phyloP scores from a whole-genome alignment of 2,329 filamentous ascomycete genomes.

The Chaetomium globosum region DNA sequence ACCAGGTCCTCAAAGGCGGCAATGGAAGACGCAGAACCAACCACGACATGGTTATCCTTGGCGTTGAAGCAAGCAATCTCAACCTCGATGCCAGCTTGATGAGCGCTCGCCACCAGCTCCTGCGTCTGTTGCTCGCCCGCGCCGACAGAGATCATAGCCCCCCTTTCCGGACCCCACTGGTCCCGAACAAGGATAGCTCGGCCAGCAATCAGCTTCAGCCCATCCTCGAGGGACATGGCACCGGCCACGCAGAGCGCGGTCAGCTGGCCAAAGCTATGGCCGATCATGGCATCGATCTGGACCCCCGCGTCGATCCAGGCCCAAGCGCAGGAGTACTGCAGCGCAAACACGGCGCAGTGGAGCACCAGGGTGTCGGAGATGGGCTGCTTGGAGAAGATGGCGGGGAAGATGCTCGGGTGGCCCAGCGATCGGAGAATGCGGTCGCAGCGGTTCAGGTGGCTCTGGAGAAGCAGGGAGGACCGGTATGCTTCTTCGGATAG shows the following conservation, averaged over 20 bases:
- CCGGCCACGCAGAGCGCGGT: too few species aligned
- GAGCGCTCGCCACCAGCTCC: too few species aligned
- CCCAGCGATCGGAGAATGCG: slow-evolving; percentile 28
- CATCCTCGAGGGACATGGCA: too few species aligned
- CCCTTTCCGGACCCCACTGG: slow-evolving; percentile 43
- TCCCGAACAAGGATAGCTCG: slow-evolving; percentile 33
- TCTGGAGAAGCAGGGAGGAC: slow-evolving; percentile 31
- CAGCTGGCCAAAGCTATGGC: too few species aligned
- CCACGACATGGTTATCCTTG: neutral
- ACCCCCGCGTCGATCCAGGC: slow-evolving; percentile 42
- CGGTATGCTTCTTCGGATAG: too few species aligned
- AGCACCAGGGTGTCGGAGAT: slow-evolving; percentile 39
- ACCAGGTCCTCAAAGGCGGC: neutral
- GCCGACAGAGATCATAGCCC: slow-evolving; percentile 45
- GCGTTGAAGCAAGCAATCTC: neutral
- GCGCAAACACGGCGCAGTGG: slow-evolving; percentile 47
- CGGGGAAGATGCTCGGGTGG: slow-evolving; percentile 39
- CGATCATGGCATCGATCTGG: neutral
- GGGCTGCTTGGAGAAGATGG: slow-evolving; percentile 40
- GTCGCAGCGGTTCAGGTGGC: slow-evolving; percentile 37
- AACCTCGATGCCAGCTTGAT: neutral
- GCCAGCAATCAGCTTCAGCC: too few species aligned
- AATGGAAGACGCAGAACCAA: neutral
- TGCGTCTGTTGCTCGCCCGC: slow-evolving; percentile 18
- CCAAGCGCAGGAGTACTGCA: slow-evolving; percentile 44